Evolutionary conservation across 441 rosid genomes (phyloP), one percentile per base, ranked within the genome.

Genomic region (Arabidopsis hybrid): DNA sequence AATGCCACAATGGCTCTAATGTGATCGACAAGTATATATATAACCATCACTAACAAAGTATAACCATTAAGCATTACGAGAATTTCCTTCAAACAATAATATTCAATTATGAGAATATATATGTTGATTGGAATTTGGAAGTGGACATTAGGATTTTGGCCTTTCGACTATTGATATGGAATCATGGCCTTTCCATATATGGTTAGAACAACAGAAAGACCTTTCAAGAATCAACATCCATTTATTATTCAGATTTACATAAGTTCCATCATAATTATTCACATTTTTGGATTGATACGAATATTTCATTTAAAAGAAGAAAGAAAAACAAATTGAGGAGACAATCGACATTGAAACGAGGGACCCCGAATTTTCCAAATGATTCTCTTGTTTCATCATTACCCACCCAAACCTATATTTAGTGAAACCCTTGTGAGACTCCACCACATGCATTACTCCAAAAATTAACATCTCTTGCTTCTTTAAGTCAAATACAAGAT

Each of bases 351-450:
- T 57, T 58, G 80, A 69, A 56, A 69, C 51, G 46, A 69, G 76
- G 80, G 80, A 40, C 80, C 79, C 71, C 57, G 42, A 70, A 51
- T 57, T 64, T 49, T 76, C 55, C 2, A 57, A 40, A 49, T 58
- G 80, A 76, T 76, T 71, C 76, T 70, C 76, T 58, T 65, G 76
- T 76, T 76, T 40, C 76, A 71, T 76, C 80, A 76, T 58, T 70
- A 76, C 71, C 31, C 72, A 71, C 63, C 31, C 76, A 58, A 76
- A 57, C 72, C 72, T 57, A 76, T 46, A 57, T 76, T 57, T 64
- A 62, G 79, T 69, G 52, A 75, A 55, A 75, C 70, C 38, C 69
- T 69, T 62, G 79, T 75, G 78, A 75, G 70, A 45, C 65, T 75
- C 74, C 74, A 75, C 79, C 74, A 61, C 70, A 61, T 75, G 52